Evolutionary conservation across 306 rosid genomes (phyloP).

Genomic region (Rosa chinensis): DNA sequence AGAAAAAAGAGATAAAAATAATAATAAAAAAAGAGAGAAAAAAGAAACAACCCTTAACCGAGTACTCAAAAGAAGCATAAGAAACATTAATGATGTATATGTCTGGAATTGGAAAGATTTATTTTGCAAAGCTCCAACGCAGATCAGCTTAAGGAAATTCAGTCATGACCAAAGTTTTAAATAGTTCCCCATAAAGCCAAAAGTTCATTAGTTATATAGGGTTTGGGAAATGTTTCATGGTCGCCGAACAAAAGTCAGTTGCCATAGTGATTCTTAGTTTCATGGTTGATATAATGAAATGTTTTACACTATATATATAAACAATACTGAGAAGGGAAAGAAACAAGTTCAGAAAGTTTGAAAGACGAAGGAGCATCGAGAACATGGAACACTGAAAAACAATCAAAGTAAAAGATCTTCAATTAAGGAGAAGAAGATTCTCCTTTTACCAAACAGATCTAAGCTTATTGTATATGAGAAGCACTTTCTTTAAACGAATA

Average conservation of each 20-base stretch:
- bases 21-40: neutral
- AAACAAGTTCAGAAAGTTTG: neutral
- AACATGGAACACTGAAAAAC: neutral
- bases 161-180: neutral
- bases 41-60: neutral
- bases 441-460: neutral
- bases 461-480: neutral
- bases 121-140: neutral
- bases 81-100: neutral
- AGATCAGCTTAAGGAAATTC: constrained; percentile 1
- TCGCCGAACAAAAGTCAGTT: neutral
- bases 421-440: neutral
- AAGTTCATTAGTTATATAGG: neutral
- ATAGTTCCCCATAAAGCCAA: neutral
- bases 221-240: neutral
- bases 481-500: neutral
- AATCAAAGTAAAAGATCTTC: neutral
- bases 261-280: neutral
- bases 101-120: neutral
- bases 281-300: neutral
- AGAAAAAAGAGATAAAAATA: neutral
- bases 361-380: neutral
- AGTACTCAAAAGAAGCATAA: neutral
- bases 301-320: neutral
- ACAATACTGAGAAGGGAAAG: neutral